A percentile compares a stretch with the other conserved stretches of the same genome.
These are phyloP conservation scores for Magnolia officinalis DNA, from an alignment of 164 flowering plant genomes.

Conservation along the genomic window DNA sequence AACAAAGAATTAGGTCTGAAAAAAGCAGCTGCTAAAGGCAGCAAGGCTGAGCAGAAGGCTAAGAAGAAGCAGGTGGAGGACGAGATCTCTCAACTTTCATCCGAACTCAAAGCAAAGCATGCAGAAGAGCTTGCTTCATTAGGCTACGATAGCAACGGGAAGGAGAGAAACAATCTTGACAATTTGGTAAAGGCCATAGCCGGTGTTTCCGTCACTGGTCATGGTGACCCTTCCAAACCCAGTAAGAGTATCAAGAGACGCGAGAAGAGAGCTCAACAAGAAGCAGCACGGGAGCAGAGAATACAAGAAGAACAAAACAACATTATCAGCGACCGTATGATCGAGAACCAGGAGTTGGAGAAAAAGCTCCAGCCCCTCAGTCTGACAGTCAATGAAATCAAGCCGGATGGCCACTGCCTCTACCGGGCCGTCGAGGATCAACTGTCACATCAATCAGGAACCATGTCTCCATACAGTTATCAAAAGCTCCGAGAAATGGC, in stretches of 20 bases:
- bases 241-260: slow-evolving; percentile 73
- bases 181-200: slow-evolving; percentile 78
- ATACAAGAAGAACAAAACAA: slow-evolving; percentile 83
- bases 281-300: slow-evolving; percentile 84
- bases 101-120: slow-evolving; percentile 70
- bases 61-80: slow-evolving; percentile 97
- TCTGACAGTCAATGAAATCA: slow-evolving; percentile 66
- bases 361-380: slow-evolving; percentile 76
- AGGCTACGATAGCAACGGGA: slow-evolving; percentile 43
- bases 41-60: slow-evolving; percentile 96
- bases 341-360: slow-evolving; percentile 66
- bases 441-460: slow-evolving; percentile 51
- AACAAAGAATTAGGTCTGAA: slow-evolving; percentile 70
- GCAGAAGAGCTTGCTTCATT: slow-evolving; percentile 75
- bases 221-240: slow-evolving; percentile 53
- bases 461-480: slow-evolving; percentile 55
- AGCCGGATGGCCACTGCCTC: slow-evolving; percentile 93
- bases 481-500: slow-evolving; percentile 74
- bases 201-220: slow-evolving; percentile 58
- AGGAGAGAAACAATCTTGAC: slow-evolving; percentile 47
- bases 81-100: slow-evolving; percentile 63
- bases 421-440: slow-evolving; percentile 90
- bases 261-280: slow-evolving; percentile 84
- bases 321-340: slow-evolving; percentile 58
- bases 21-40: slow-evolving; percentile 90